Conservation (phyloP, 2,329 filamentous ascomycete species). For the Pseudogymnoascus sp. region DNA sequence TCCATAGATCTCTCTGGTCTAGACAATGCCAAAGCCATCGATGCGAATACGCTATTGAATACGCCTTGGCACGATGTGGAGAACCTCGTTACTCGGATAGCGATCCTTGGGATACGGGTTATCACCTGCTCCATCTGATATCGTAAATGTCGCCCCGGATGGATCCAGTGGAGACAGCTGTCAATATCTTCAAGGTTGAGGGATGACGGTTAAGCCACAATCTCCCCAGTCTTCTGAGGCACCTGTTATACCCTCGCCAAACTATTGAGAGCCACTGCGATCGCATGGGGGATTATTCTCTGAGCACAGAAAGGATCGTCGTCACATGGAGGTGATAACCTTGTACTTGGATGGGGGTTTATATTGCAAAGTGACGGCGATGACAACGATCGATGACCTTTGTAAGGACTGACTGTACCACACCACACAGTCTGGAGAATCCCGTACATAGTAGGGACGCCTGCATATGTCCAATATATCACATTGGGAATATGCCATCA, state of each 20-base stretch:
- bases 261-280: background rate
- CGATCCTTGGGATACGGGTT: constrained; percentile 3
- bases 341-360: background rate
- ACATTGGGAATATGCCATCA: background rate
- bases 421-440: background rate
- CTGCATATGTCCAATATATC: background rate
- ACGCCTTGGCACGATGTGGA: background rate
- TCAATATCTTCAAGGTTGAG: background rate
- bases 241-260: background rate
- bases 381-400: background rate
- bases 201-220: background rate
- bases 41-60: background rate
- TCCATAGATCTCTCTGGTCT: background rate
- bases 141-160: background rate
- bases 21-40: background rate
- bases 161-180: background rate
- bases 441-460: background rate
- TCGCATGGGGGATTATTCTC: background rate
- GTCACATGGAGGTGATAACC: background rate
- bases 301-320: background rate
- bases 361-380: constrained; percentile 1
- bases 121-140: constrained; percentile 5
- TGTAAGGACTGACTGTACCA: background rate
- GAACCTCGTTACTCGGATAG: background rate
- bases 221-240: background rate